Evolutionary conservation across 108 stramenopile species (phyloP).

Genomic region (Skeletonema menzelii): DNA sequence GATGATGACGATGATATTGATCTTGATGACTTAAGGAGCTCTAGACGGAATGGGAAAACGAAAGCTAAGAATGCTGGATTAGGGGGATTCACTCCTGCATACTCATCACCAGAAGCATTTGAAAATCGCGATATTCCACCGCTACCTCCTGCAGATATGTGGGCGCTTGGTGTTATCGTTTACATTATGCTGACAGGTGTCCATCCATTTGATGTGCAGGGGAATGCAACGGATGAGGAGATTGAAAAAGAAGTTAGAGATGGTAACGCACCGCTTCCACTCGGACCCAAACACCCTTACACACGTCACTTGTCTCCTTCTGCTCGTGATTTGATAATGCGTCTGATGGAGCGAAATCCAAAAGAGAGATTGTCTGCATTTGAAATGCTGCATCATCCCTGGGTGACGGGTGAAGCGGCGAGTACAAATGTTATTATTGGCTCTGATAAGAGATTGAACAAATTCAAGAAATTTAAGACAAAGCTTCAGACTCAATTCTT

Average conservation of each 20-base stretch:
- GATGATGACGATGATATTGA: constrained; percentile 49
- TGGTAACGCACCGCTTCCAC: constrained; percentile 43
- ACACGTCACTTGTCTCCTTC: constrained; percentile 67
- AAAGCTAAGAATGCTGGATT: constrained; percentile 16
- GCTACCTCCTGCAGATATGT: constrained; percentile 69
- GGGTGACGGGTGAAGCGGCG: constrained; percentile 86
- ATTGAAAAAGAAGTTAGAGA: constrained; percentile 59
- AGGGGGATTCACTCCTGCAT: constrained; percentile 68
- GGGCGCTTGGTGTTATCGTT: constrained; percentile 87
- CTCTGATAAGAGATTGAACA: constrained; percentile 58
- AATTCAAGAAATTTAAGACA: constrained; percentile 64
- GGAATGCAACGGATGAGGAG: constrained; percentile 71
- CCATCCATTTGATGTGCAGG: constrained; percentile 88
- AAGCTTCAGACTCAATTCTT: constrained; percentile 74
- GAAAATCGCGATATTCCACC: constrained; percentile 24
- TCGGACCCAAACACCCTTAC: constrained; percentile 39
- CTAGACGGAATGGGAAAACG: constrained; percentile 1
- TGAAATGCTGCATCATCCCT: constrained; percentile 90
- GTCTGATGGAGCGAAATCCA: constrained; percentile 74
- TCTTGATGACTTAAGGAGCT: constrained; percentile 14
- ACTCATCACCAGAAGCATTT: constrained; percentile 76
- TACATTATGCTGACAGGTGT: constrained; percentile 92
- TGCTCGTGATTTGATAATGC: constrained; percentile 70
- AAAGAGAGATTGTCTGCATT: constrained; percentile 66
- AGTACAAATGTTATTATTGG: constrained; percentile 65